phyloP scores from a whole-genome alignment of 805 yeast genomes.

The Wickerhamomyces rabaulensis region DNA sequence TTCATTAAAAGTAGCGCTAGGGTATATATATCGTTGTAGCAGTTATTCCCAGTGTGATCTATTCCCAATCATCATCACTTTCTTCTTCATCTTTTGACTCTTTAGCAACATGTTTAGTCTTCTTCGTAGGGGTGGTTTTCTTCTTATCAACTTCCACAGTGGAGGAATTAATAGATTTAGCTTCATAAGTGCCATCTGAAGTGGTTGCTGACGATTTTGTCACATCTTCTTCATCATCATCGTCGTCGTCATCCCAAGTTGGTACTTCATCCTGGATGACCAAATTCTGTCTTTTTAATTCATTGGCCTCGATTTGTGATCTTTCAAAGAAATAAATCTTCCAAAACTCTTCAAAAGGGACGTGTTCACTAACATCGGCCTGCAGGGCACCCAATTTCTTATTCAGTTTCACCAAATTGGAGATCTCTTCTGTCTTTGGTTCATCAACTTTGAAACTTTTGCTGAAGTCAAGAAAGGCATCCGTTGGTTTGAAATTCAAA shows the following conservation, averaged over 20 bases:
- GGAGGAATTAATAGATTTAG: constrained; percentile 32
- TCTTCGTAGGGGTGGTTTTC: constrained; percentile 1
- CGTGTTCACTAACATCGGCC: not conserved
- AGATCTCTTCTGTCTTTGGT: not conserved
- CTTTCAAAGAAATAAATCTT: not conserved
- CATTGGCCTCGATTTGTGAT: not conserved
- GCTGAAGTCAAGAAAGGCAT: not conserved
- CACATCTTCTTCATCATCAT: constrained; percentile 44
- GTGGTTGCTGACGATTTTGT: constrained; percentile 22
- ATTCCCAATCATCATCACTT: constrained; percentile 64
- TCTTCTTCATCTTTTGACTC: constrained; percentile 30
- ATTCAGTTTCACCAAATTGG: not conserved
- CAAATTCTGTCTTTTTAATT: constrained; percentile 26
- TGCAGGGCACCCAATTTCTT: not conserved
- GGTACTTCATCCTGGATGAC: constrained; percentile 45
- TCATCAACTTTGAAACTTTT: not conserved
- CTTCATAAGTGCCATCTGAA: constrained; percentile 36
- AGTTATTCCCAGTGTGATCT: constrained; percentile 11
- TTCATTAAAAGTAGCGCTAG: too few species aligned
- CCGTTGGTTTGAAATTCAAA: not conserved
- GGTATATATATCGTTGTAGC: too few species aligned
- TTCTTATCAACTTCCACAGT: constrained; percentile 27
- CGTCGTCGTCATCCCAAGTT: constrained; percentile 1
- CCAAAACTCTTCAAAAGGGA: not conserved
- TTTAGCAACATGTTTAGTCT: too few species aligned